Base-by-base conservation (phyloP, 352 stramenopile species). In the Phytophthora ohioensis region DNA sequence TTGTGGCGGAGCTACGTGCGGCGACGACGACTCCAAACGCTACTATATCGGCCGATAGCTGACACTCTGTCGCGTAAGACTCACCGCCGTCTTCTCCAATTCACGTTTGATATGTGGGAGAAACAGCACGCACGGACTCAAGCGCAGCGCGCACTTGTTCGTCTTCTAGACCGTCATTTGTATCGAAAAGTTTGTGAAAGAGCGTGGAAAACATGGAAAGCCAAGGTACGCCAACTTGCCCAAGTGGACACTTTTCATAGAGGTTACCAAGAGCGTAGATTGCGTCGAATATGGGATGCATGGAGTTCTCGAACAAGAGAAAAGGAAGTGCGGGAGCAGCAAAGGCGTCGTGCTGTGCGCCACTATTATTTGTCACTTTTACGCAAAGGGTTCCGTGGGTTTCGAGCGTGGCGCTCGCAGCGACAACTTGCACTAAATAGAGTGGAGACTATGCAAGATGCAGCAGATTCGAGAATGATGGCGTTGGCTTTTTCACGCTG, bases 311-410 rank as follows among this genome's bases (percentile, higher is more conserved):
- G 45, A 30, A 64, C 72, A 3, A 47, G 34, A 46, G 41, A 76
- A 49, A 68, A 74, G 31, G 53, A 62, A 35, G 51, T 30, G 3
- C 59, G 46, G 34, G 75, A 82, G 32, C 64, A 64, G 32, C 53
- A 69, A 41, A 69, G 75, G 4, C 68, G 75, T 17, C 61, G 60
- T 9, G 72, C 75, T 41, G 72, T 76, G 34, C 75, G 72, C 36
- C 55, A 64, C 21, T 42, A 62, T n/a, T 82, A 82, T 55, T 54
- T 76, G 27, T 49, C 38, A 5, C 36, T 73, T 38, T 47, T 82
- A 32, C 46, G 46, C 3, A 69, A 67, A 13, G 71, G 71, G 0
- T 69, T 73, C 4, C 15, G 21, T 30, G 67, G 56, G 7, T 69
- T 79, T 67, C 67, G 35, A 52, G 13, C 51, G 32, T 66, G 67